Evolutionary conservation across 2,329 filamentous ascomycete species (phyloP).

Genomic region (Exophiala phaeomuriformis): DNA sequence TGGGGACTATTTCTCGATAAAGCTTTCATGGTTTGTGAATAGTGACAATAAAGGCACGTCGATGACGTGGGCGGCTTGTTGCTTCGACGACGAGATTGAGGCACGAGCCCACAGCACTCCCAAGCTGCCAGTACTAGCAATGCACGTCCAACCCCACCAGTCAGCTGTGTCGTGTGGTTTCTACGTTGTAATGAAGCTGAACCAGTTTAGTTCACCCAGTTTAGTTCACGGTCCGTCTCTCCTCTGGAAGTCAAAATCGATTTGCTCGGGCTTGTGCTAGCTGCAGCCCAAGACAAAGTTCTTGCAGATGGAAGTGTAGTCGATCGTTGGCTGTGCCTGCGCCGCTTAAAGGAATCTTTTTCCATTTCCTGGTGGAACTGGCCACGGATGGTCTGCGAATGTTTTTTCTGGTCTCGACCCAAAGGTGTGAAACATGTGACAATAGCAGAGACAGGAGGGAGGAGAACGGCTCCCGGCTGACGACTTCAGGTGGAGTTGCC

Average conservation of each 20-base stretch:
- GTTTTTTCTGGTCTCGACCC: too few species aligned
- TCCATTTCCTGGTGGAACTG: not conserved
- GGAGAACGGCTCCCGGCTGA: not conserved
- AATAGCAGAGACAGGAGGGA: too few species aligned
- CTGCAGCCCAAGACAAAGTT: not conserved
- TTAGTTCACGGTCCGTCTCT: too few species aligned
- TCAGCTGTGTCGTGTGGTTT: not conserved
- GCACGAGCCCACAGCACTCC: not conserved
- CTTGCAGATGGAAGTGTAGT: not conserved
- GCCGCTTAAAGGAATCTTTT: not conserved
- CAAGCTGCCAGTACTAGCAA: too few species aligned
- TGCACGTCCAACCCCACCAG: not conserved
- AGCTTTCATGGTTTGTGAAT: not conserved
- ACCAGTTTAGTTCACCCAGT: too few species aligned
- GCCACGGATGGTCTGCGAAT: too few species aligned
- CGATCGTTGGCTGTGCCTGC: not conserved
- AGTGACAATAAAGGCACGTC: not conserved
- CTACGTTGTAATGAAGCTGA: too few species aligned
- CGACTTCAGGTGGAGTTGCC: not conserved
- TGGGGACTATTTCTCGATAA: not conserved
- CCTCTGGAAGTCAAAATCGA: not conserved
- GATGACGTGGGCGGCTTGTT: slow-evolving; percentile 20
- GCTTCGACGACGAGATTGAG: slow-evolving; percentile 13
- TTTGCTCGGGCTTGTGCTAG: not conserved
- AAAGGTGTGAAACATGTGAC: too few species aligned